Base-by-base conservation (phyloP, 768 basidiomycete species). In the Boletus subcaerulescens region DNA sequence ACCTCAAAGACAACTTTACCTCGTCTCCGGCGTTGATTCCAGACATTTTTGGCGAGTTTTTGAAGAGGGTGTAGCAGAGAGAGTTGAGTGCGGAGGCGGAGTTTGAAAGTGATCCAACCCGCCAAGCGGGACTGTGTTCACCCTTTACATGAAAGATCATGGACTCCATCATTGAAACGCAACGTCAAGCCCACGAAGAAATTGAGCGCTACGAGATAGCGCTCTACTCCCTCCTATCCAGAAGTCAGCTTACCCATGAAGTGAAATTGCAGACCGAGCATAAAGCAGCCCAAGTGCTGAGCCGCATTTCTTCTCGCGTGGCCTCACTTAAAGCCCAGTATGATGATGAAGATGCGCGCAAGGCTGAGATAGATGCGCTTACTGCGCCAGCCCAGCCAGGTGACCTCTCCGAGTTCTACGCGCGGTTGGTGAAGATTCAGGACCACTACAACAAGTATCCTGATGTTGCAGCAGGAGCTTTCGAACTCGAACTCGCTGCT, bases 391-490 rank as follows among this genome's bases (percentile, higher is more conserved):
- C 74, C 5, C 79, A 82, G 61, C 80, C 80, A 45, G 82, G 84
- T 72, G 83, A 98, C 73, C 80, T 98, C 48, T 85, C 87, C 45
- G 93, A 96, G 73, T 99, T 99, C 77, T 98, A 99, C 76, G 78
- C 87, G 71, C 87, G 97, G 77, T 86, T 98, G 79, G 87, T 85
- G 68, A 93, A 91, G 82, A 86, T 98, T 73, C 92, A 95, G 76
- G 93, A 95, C 70, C 93, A 96, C 82, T 87, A 98, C 80, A 82
- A 81, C 75, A 92, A 92, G 79, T 94, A 98, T 80, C 94, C 94
- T 76, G 90, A 95, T 76, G 78, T 89, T 74, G 80, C 82, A 66
- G 78, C 86, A 79, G 87, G 83, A 66, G 80, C 87, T 56, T 87
- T 96, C 73, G 86, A 92, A 72, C 77, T 85, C 59, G 93, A 96